phyloP scores from a whole-genome alignment of 140 eudicot species.

The Stevia rebaudiana region DNA sequence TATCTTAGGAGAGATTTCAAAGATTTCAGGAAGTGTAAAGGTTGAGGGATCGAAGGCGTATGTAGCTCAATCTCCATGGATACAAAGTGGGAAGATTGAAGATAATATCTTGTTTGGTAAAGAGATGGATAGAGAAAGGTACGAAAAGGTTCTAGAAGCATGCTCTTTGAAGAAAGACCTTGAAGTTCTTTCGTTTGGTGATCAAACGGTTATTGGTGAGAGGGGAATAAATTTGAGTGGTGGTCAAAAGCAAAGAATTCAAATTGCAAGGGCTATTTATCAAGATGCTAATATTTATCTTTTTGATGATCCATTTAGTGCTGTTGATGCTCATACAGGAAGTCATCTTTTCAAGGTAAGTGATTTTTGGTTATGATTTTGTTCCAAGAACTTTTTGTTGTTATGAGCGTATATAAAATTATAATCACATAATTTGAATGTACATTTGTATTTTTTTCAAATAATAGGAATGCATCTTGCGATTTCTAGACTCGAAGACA shows the following conservation, averaged over 20 bases:
- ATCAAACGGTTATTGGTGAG: constrained; percentile 79
- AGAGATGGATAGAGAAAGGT: constrained; percentile 47
- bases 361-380: no score
- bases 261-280: constrained; percentile 77
- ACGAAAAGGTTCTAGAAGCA: constrained; percentile 66
- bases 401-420: no score
- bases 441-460: no score
- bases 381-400: no score
- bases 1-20: constrained; percentile 65
- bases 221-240: constrained; percentile 86
- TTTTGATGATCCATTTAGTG: constrained; percentile 49
- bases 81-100: constrained; percentile 73
- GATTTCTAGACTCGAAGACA: constrained; percentile 61
- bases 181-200: constrained; percentile 67
- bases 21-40: constrained; percentile 51
- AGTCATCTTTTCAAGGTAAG: constrained; percentile 36
- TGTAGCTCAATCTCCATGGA: constrained; percentile 79
- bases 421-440: no score
- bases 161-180: constrained; percentile 69
- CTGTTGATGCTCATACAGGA: constrained; percentile 47
- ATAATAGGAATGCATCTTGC: constrained; percentile 64
- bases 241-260: constrained; percentile 87
- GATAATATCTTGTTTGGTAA: constrained; percentile 73
- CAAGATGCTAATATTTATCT: constrained; percentile 81
- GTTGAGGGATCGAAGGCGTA: constrained; percentile 60